Evolutionary conservation across 345 rosid species (phyloP).

Genomic region (Sapria himalayana): DNA sequence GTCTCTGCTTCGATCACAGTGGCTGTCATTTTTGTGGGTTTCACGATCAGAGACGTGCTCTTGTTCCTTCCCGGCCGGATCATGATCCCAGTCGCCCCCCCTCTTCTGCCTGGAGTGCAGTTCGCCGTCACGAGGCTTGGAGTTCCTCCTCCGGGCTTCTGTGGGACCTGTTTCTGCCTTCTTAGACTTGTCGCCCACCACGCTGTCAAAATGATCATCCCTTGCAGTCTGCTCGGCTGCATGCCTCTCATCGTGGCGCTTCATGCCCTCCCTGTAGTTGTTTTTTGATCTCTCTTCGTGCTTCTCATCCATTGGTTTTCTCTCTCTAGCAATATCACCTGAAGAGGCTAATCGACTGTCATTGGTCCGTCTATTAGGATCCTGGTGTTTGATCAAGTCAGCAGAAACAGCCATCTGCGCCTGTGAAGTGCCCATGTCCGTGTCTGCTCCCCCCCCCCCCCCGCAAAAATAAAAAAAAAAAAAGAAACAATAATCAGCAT

Average conservation of each 20-base stretch:
- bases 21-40: constrained; percentile 20
- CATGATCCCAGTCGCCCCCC: constrained; percentile 15
- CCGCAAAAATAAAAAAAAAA: too few relatives aligned
- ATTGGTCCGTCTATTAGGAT: constrained; percentile 33
- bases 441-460: too few relatives aligned
- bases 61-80: constrained; percentile 19
- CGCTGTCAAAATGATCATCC: constrained; percentile 28
- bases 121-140: constrained; percentile 31
- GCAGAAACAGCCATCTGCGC: too few relatives aligned
- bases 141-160: constrained; percentile 28
- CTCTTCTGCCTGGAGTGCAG: constrained; percentile 18
- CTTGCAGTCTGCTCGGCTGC: constrained; percentile 40
- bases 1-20: constrained; percentile 20
- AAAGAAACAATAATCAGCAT: too few relatives aligned
- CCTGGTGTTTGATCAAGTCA: constrained; percentile 34
- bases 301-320: constrained; percentile 44
- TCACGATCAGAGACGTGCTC: constrained; percentile 20
- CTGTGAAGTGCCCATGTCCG: too few relatives aligned
- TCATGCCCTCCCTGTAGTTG: constrained; percentile 38
- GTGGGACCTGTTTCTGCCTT: constrained; percentile 30
- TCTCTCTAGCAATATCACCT: constrained; percentile 41
- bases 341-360: constrained; percentile 20
- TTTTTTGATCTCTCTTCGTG: constrained; percentile 31
- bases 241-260: constrained; percentile 36
- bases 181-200: constrained; percentile 33